A percentile compares a stretch with the other conserved stretches of the same genome.
These are phyloP conservation scores for Solanum bulbocastanum DNA, from an alignment of 257 asterid genomes.

Conservation along the genomic window DNA sequence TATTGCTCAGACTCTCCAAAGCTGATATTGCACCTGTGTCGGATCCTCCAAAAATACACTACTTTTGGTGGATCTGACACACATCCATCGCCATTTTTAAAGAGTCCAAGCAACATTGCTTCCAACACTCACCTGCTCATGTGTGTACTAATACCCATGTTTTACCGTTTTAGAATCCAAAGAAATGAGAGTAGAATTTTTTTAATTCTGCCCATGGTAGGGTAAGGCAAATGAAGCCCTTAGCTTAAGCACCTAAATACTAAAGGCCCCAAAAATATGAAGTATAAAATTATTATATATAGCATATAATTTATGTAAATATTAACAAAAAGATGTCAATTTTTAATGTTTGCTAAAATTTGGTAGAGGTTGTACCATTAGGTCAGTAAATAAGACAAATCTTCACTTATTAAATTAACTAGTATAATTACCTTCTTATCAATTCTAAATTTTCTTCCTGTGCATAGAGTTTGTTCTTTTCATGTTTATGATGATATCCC, in stretches of 20 bases:
- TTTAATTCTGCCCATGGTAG: neutral
- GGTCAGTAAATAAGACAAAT: neutral
- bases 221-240: neutral
- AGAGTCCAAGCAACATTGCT: neutral
- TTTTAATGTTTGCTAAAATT: neutral
- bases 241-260: neutral
- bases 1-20: neutral
- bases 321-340: neutral
- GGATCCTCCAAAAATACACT: neutral
- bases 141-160: neutral
- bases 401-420: neutral
- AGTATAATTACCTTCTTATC: neutral
- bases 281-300: neutral
- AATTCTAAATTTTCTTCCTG: neutral
- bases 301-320: neutral
- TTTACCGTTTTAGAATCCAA: neutral
- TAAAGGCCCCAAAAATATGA: neutral
- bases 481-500: neutral
- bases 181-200: neutral
- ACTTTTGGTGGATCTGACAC: neutral
- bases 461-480: neutral
- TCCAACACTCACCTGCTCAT: neutral
- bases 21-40: neutral
- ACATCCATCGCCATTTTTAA: neutral
- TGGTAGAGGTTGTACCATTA: neutral